phyloP scores from a whole-genome alignment of 2,329 filamentous ascomycete species.

The Fusarium sp. region DNA sequence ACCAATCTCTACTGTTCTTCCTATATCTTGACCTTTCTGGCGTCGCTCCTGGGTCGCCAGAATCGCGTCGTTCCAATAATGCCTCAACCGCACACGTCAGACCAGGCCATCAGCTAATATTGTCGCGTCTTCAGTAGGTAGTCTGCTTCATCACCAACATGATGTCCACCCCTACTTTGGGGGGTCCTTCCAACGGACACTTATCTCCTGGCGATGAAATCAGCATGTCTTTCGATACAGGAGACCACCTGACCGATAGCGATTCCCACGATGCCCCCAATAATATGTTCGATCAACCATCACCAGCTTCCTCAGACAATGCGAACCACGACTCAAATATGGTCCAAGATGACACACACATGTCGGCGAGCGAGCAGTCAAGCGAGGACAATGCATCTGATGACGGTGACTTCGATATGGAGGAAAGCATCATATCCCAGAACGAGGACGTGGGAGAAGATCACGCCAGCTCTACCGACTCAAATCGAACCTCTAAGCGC shows the following conservation, averaged over 20 bases:
- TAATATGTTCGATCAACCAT: slow-evolving; percentile 61
- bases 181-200: slow-evolving; percentile 75
- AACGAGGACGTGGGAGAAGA: slow-evolving; percentile 63
- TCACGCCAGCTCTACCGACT: slow-evolving; percentile 77
- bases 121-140: slow-evolving; percentile 57
- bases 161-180: slow-evolving; percentile 72
- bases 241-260: slow-evolving; percentile 65
- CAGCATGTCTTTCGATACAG: slow-evolving; percentile 54
- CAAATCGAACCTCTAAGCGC: slow-evolving; percentile 77
- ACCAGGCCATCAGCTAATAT: slow-evolving; percentile 50
- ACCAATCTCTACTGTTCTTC: slow-evolving; percentile 49
- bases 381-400: slow-evolving; percentile 69
- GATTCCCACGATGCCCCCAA: slow-evolving; percentile 80
- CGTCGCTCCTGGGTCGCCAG: slow-evolving; percentile 48
- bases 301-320: slow-evolving; percentile 57
- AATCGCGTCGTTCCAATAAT: slow-evolving; percentile 39
- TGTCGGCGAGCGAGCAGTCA: slow-evolving; percentile 61
- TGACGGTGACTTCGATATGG: slow-evolving; percentile 82
- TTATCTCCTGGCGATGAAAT: slow-evolving; percentile 65
- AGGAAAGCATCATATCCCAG: slow-evolving; percentile 63
- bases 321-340: slow-evolving; percentile 57
- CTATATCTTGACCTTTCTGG: slow-evolving; percentile 30
- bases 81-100: slow-evolving; percentile 31
- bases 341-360: slow-evolving; percentile 53
- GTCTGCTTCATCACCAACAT: slow-evolving; percentile 70